Percentiles rank a stretch among this genome's conserved stretches.
Conservation (phyloP, 2,329 filamentous ascomycete genomes). For the Fusarium sublunatum region DNA sequence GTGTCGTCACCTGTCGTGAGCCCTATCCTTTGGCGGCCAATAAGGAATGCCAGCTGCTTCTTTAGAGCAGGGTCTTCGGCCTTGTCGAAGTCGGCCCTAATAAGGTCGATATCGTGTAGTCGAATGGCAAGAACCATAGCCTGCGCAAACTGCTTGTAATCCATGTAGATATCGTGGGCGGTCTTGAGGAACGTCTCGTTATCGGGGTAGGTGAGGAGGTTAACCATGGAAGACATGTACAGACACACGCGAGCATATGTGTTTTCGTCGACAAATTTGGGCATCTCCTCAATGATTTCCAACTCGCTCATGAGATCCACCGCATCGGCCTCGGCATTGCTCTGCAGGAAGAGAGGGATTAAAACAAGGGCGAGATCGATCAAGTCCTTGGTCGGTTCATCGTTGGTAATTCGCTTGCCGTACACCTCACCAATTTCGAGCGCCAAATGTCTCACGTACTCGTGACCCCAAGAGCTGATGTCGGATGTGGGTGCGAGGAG, state of each 20-base stretch:
- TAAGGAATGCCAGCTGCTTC: slow-evolving; percentile 93
- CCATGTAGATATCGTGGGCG: slow-evolving; percentile 91
- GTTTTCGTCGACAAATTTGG: slow-evolving; percentile 90
- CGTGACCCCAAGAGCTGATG: slow-evolving; percentile 96
- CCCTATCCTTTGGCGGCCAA: slow-evolving; percentile 90
- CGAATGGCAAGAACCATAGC: slow-evolving; percentile 95
- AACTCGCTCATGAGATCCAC: slow-evolving; percentile 97
- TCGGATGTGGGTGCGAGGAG: slow-evolving; percentile 90
- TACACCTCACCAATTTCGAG: slow-evolving; percentile 97
- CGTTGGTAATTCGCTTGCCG: slow-evolving; percentile 84
- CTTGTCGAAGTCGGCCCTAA: slow-evolving; percentile 82
- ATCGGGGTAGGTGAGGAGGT: slow-evolving; percentile 95
- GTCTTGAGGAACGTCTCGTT: slow-evolving; percentile 95
- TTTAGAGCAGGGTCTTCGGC: slow-evolving; percentile 84
- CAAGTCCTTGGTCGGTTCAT: slow-evolving; percentile 85
- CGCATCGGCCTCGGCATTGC: slow-evolving; percentile 97
- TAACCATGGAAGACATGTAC: slow-evolving; percentile 99
- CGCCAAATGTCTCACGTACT: slow-evolving; percentile 95
- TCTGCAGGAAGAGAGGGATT: slow-evolving; percentile 94
- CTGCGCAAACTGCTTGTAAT: slow-evolving; percentile 92
- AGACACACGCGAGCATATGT: slow-evolving; percentile 93
- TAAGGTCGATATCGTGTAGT: slow-evolving; percentile 86
- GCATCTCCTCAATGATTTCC: slow-evolving; percentile 94
- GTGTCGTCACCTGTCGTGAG: slow-evolving; percentile 74
- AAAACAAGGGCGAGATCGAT: slow-evolving; percentile 85